A percentile compares a stretch with the other conserved stretches of the same genome.
Conservation (phyloP, 1,284 basidiomycete species). For the Malassezia pachydermatis region DNA sequence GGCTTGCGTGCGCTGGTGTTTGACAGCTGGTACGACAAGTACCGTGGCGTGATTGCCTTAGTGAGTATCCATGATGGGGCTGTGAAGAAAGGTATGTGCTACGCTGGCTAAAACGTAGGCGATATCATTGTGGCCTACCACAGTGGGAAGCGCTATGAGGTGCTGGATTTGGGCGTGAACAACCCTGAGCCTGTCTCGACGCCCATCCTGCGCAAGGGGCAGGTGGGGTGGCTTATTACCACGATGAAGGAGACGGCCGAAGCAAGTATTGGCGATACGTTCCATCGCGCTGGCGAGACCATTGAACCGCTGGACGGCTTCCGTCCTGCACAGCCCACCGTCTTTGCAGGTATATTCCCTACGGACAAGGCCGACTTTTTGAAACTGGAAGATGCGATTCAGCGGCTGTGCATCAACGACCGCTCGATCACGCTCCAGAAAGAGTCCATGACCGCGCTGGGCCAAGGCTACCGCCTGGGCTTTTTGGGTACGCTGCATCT, state of each 20-base stretch:
- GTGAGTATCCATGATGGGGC: constrained; percentile 62
- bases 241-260: constrained; percentile 98
- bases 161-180: constrained; percentile 83
- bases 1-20: constrained; percentile 70
- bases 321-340: constrained; percentile 87
- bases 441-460: constrained; percentile 84
- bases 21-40: constrained; percentile 84
- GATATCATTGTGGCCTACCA: constrained; percentile 65
- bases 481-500: constrained; percentile 93
- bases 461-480: constrained; percentile 86
- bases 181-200: constrained; percentile 55
- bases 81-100: constrained; percentile 54
- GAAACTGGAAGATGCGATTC: constrained; percentile 91
- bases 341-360: constrained; percentile 91
- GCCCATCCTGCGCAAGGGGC: constrained; percentile 63
- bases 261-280: constrained; percentile 87
- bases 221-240: constrained; percentile 66
- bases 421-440: constrained; percentile 81
- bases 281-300: constrained; percentile 64
- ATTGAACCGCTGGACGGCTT: constrained; percentile 85
- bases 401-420: constrained; percentile 72
- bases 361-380: constrained; percentile 80
- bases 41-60: constrained; percentile 88
- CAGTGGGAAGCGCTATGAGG: constrained; percentile 81
- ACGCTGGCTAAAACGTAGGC: too few relatives aligned